Conservation (phyloP, 176 grass and related monocot genomes). For the Avena insularis region DNA sequence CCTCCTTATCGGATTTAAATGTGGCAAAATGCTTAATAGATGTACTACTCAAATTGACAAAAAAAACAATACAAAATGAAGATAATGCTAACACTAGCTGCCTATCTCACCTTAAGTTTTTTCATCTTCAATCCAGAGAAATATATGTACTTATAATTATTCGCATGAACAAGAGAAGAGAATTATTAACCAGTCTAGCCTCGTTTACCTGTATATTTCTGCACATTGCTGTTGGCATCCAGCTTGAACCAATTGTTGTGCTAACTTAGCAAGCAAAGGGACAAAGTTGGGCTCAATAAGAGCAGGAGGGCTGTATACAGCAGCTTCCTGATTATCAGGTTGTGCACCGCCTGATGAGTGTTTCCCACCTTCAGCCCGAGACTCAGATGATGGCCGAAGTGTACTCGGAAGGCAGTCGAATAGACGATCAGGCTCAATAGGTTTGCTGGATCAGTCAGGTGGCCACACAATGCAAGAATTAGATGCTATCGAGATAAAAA, state of each 20-base stretch:
- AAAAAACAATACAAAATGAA: neutral
- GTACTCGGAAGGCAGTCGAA: slow-evolving; percentile 91
- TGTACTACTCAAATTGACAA: slow-evolving; percentile 37
- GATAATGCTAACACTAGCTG: neutral
- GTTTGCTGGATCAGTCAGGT: slow-evolving; percentile 65
- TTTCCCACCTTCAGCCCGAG: slow-evolving; percentile 66
- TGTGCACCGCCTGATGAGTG: slow-evolving; percentile 38
- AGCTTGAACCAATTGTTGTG: slow-evolving; percentile 93
- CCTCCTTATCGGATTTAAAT: neutral
- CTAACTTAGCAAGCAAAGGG: slow-evolving; percentile 87
- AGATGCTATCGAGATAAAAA: neutral
- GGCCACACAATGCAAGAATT: neutral
- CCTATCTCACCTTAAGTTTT: neutral
- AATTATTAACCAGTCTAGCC: neutral
- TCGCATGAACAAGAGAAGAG: neutral
- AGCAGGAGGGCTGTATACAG: slow-evolving; percentile 77
- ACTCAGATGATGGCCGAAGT: slow-evolving; percentile 74
- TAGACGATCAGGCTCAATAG: slow-evolving; percentile 90
- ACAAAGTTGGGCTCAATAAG: slow-evolving; percentile 87
- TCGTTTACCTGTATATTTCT: slow-evolving; percentile 83
- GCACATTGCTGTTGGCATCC: slow-evolving; percentile 86
- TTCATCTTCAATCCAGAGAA: neutral
- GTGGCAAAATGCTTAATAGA: slow-evolving; percentile 12
- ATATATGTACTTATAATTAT: neutral
- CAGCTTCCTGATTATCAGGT: slow-evolving; percentile 58